Percentiles rank a stretch among this genome's conserved stretches.
Evolutionary conservation across 257 asterid genomes (phyloP).

Genomic region (Dorcoceras hygrometricum): DNA sequence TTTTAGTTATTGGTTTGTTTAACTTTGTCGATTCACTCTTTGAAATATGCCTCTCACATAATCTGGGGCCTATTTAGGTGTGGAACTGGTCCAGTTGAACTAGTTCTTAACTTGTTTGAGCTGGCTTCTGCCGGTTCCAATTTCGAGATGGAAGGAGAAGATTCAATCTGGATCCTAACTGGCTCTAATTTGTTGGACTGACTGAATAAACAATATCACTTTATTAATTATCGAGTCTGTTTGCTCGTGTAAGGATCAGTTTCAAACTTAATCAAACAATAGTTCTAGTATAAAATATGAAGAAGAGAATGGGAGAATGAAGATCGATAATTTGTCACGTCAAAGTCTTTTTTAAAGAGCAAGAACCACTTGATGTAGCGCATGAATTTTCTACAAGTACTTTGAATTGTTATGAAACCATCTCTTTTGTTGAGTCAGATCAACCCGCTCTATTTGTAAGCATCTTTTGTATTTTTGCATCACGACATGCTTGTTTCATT

Average conservation of each 20-base stretch:
- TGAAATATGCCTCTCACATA: background rate
- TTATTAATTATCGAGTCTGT: no score
- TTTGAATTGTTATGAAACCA: no score
- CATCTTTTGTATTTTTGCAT: no score
- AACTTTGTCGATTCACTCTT: background rate
- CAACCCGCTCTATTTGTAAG: no score
- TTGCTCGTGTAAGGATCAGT: background rate
- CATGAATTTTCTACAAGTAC: background rate
- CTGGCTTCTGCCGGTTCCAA: background rate
- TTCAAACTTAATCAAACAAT: background rate
- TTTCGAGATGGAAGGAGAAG: background rate
- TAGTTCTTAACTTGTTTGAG: background rate
- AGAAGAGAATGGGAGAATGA: background rate
- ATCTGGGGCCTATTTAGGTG: background rate
- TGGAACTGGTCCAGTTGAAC: background rate
- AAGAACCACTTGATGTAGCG: background rate
- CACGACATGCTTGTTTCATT: no score
- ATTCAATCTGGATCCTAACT: background rate
- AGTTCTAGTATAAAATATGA: background rate
- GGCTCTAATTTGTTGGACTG: background rate
- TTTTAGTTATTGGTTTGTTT: background rate
- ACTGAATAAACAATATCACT: background rate
- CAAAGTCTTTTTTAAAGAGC: background rate
- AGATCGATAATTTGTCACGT: background rate
- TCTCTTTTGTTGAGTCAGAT: no score